Conservation (phyloP, 306 rosid species). For the Lupinus albus region DNA sequence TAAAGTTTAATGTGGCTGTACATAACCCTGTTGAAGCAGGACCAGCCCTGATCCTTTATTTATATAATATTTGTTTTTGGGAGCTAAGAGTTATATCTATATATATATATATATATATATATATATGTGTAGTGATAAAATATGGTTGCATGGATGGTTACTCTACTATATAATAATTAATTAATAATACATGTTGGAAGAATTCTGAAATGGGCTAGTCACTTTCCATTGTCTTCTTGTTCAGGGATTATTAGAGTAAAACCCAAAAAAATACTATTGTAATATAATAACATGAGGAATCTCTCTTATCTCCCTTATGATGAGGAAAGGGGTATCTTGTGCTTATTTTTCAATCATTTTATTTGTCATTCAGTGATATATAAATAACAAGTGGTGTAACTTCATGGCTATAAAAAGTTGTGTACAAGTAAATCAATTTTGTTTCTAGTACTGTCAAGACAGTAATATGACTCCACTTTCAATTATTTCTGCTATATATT, state of each 20-base stretch:
- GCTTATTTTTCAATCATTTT: background rate
- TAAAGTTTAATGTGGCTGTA: constrained; percentile 51
- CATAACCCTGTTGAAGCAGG: constrained; percentile 40
- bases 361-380: background rate
- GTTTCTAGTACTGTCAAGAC: background rate
- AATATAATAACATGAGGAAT: background rate
- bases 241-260: constrained; percentile 1
- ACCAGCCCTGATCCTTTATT: constrained; percentile 26
- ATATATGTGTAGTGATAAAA: constrained; percentile 38
- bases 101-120: too few relatives aligned
- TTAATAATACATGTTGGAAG: constrained; percentile 42
- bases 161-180: too few relatives aligned
- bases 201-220: constrained; percentile 25
- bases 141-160: constrained; percentile 25
- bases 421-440: background rate
- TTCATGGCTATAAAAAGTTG: background rate
- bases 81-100: too few relatives aligned
- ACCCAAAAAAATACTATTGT: background rate
- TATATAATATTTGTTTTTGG: constrained; percentile 40
- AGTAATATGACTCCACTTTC: background rate
- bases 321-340: background rate
- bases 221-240: constrained; percentile 33
- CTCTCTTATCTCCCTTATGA: constrained; percentile 10
- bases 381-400: background rate
- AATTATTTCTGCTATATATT: constrained; percentile 8